Percentiles rank a stretch among this genome's conserved stretches.
Evolutionary conservation across 148 eudicot genomes (phyloP).

Genomic region (Nyssa sinensis): DNA sequence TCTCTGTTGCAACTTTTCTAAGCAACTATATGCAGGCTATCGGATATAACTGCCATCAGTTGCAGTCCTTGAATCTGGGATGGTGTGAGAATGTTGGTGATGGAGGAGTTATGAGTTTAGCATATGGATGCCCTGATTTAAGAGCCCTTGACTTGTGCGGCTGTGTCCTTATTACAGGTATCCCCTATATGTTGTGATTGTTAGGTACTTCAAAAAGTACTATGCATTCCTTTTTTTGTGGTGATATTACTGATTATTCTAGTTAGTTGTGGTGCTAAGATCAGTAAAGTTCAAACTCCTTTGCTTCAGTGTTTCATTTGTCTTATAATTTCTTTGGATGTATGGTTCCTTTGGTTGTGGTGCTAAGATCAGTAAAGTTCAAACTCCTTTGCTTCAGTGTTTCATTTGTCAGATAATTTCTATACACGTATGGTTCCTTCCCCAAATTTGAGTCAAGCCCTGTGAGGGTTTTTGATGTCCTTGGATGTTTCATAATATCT

Average conservation of each 20-base stretch:
- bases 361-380: too few relatives aligned
- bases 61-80: constrained; percentile 77
- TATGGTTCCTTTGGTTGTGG: not conserved
- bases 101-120: constrained; percentile 80
- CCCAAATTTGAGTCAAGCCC: not conserved
- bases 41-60: constrained; percentile 70
- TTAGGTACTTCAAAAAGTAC: not conserved
- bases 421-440: not conserved
- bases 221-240: not conserved
- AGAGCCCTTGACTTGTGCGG: constrained; percentile 92
- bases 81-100: constrained; percentile 96
- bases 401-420: too few relatives aligned
- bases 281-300: not conserved
- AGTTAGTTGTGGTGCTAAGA: too few relatives aligned
- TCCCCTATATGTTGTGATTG: not conserved
- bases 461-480: not conserved
- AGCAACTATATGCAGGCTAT: constrained; percentile 57
- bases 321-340: not conserved
- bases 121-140: constrained; percentile 85
- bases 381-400: not conserved
- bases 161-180: constrained; percentile 95
- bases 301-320: too few relatives aligned
- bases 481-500: not conserved
- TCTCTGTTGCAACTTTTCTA: not conserved
- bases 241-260: not conserved